Base-by-base conservation (phyloP, 2,329 filamentous ascomycete genomes). In the Pseudogymnoascus sp. region DNA sequence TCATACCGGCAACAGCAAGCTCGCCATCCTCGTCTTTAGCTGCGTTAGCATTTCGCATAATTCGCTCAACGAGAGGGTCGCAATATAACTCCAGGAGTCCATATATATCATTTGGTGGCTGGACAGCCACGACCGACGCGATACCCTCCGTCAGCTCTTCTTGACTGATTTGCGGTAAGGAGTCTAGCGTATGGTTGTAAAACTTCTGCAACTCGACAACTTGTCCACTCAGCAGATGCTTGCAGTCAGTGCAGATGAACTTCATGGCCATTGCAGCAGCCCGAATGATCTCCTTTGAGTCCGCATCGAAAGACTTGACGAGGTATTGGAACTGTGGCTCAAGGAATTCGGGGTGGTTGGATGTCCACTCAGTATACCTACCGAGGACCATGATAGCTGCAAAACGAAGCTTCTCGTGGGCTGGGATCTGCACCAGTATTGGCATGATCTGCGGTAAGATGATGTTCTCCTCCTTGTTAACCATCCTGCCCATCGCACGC, bases 331-430 rank as follows among this genome's bases (percentile, higher is more conserved):
- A 90, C 75, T 99, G 95, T 7, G 90, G 84, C 75, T 96, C 90
- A 7, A 99, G 81, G 53, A 93, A 96, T 64, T 97, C 91, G 0
- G 93, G 91, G 72, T 99, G 95, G 59, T 91, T 87, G 4, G 95
- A 87, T 0, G 96, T 99, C 95, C 95, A 99, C 75, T 98, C 93
- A 0, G 96, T 99, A 73, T 99, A 99, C 66, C 95, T 85, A 38
- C 92, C 95, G 22, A 99, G 84, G 2, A 96, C 93, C 92, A 99
- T 97, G 71, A 98, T 96, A 5, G 93, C 93, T 66, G 96, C 93
- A 76, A 99, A 99, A 6, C 93, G 91, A n/a, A 99, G 84, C 79
- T 98, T 99, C 76, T 98, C 91, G 71, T 99, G 95, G 71, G 90
- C 88, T 0, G 95, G 95, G 65, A 99, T 96, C 72, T 96, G 90